phyloP scores from a whole-genome alignment of 2,329 filamentous ascomycete genomes.

The Sclerotinia glacialis region DNA sequence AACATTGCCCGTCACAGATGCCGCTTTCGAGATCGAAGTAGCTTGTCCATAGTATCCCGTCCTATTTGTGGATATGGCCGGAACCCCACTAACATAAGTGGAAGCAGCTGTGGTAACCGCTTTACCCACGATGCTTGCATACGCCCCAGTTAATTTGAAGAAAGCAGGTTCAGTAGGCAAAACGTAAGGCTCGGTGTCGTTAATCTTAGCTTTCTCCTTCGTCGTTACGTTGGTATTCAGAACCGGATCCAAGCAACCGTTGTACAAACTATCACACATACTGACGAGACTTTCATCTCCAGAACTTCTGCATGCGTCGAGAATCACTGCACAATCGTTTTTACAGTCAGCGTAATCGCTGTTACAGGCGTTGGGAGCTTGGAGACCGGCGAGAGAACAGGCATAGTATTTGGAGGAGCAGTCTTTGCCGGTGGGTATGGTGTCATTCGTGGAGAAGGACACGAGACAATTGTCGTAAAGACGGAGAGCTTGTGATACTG shows the following conservation, averaged over 20 bases:
- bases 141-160: constrained; percentile 4
- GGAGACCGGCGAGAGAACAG: background rate
- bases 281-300: background rate
- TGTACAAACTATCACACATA: constrained; percentile 17
- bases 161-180: background rate
- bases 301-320: constrained; percentile 1
- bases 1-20: background rate
- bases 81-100: background rate
- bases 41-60: background rate
- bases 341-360: constrained; percentile 4
- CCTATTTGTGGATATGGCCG: background rate
- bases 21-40: background rate
- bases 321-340: constrained; percentile 3
- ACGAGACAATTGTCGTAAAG: constrained; percentile 25
- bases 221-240: constrained; percentile 3
- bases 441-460: constrained; percentile 23
- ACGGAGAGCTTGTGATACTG: constrained; percentile 19
- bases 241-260: constrained; percentile 14
- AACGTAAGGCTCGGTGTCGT: background rate
- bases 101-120: background rate
- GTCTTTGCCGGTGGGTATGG: constrained; percentile 8
- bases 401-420: constrained; percentile 17
- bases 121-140: background rate
- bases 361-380: background rate
- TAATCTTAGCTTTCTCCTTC: background rate